phyloP scores from a whole-genome alignment of 1,284 basidiomycete species.

The Ustilago bromivora region DNA sequence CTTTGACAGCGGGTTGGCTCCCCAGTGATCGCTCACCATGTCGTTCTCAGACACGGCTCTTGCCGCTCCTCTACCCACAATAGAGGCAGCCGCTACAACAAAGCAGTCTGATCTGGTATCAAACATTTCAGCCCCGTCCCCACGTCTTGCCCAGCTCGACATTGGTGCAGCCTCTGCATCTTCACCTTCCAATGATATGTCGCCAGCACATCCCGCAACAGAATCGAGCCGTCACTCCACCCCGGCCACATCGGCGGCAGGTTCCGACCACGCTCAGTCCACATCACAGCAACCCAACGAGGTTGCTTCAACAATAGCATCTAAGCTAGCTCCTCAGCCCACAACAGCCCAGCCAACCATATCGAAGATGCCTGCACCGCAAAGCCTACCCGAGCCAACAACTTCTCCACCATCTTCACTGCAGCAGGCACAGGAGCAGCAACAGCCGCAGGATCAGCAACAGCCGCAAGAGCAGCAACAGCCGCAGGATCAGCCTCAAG shows the following conservation, averaged over 20 bases:
- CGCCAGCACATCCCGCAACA: constrained; percentile 25
- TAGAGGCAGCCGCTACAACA: background rate
- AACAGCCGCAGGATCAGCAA: background rate
- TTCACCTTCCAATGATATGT: constrained; percentile 33
- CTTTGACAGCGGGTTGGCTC: background rate
- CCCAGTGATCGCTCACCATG: constrained; percentile 14
- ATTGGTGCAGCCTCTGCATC: constrained; percentile 23
- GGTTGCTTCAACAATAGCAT: background rate
- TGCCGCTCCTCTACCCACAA: constrained; percentile 6
- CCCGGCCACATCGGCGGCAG: constrained; percentile 47
- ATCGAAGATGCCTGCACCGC: background rate
- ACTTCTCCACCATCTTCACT: constrained; percentile 7
- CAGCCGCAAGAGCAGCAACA: too few relatives aligned
- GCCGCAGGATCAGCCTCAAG: background rate
- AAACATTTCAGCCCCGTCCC: constrained; percentile 3
- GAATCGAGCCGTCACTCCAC: constrained; percentile 51
- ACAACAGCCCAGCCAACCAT: background rate
- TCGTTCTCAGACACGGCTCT: constrained; percentile 18
- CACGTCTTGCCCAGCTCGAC: constrained; percentile 25
- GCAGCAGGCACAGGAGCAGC: background rate
- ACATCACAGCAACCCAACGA: constrained; percentile 6
- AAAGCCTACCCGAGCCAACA: background rate
- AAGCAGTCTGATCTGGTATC: constrained; percentile 1
- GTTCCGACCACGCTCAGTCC: constrained; percentile 32
- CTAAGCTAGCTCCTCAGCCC: background rate